Evolutionary conservation across 805 yeast species (phyloP).

Genomic region (Kodamaea kakaduensis): DNA sequence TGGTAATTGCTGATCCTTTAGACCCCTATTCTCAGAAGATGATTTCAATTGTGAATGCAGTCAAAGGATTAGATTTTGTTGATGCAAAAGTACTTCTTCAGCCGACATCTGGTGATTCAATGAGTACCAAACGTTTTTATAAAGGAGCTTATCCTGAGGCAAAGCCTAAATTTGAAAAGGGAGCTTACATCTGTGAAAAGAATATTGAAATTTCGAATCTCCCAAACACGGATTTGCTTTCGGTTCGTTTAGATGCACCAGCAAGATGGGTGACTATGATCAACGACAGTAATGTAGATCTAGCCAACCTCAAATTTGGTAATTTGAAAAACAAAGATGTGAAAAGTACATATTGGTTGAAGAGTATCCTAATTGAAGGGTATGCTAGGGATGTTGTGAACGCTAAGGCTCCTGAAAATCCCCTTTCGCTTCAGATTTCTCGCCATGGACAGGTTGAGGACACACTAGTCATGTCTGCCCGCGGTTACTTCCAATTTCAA

Average conservation of each 20-base stretch:
- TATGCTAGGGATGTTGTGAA: constrained; percentile 46
- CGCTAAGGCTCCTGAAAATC: constrained; percentile 45
- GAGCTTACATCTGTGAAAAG: not conserved
- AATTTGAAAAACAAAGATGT: constrained; percentile 35
- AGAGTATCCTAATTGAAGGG: constrained; percentile 65
- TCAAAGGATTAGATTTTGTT: constrained; percentile 46
- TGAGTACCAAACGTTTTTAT: constrained; percentile 59
- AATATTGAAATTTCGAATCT: constrained; percentile 22
- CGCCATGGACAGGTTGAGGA: constrained; percentile 32
- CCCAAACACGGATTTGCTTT: constrained; percentile 48
- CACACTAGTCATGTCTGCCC: constrained; percentile 70
- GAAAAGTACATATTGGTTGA: constrained; percentile 47
- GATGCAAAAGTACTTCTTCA: constrained; percentile 52
- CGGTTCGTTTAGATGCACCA: constrained; percentile 58
- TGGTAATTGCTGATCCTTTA: constrained; percentile 67
- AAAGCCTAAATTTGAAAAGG: constrained; percentile 22
- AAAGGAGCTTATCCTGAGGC: constrained; percentile 39
- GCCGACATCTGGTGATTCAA: constrained; percentile 47
- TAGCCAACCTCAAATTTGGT: constrained; percentile 54
- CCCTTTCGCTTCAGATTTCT: constrained; percentile 40
- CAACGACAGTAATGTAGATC: constrained; percentile 47
- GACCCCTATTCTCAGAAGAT: constrained; percentile 65
- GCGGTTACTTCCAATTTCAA: constrained; percentile 80
- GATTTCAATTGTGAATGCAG: constrained; percentile 40
- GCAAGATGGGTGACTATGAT: constrained; percentile 64